Evolutionary conservation across 2,329 filamentous ascomycete species (phyloP).

Genomic region (Pseudocercospora fuligena): DNA sequence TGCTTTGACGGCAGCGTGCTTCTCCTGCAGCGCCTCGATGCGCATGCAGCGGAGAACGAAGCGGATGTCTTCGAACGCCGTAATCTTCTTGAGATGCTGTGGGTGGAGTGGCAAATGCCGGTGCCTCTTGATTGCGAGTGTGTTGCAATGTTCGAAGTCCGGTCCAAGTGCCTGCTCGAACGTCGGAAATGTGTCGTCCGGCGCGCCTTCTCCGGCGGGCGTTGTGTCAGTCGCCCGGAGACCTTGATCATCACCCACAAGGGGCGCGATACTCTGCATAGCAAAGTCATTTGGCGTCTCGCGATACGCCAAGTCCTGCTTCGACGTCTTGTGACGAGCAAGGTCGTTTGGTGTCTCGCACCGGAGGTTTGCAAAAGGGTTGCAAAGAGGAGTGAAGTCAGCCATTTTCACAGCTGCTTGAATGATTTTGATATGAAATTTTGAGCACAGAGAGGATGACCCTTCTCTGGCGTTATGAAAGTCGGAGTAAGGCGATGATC

Average conservation of each 20-base stretch:
- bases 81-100: not conserved
- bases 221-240: not conserved
- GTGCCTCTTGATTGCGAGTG: not conserved
- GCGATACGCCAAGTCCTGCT: not conserved
- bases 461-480: not conserved
- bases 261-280: not conserved
- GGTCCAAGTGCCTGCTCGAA: constrained; percentile 1
- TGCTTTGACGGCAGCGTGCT: not conserved
- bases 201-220: not conserved
- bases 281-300: not conserved
- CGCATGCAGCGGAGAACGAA: not conserved
- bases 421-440: not conserved
- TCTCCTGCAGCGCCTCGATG: not conserved
- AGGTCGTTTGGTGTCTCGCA: constrained; percentile 2
- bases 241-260: not conserved
- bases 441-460: not conserved
- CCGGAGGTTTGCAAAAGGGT: constrained; percentile 3
- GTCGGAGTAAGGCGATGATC: not conserved
- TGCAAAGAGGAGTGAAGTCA: constrained; percentile 1
- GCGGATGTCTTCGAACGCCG: not conserved
- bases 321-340: not conserved
- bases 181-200: not conserved
- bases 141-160: not conserved
- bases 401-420: not conserved
- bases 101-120: not conserved